These are phyloP conservation scores for Kwoniella shandongensis DNA, from an alignment of 768 basidiomycete genomes.

Conservation along the genomic window DNA sequence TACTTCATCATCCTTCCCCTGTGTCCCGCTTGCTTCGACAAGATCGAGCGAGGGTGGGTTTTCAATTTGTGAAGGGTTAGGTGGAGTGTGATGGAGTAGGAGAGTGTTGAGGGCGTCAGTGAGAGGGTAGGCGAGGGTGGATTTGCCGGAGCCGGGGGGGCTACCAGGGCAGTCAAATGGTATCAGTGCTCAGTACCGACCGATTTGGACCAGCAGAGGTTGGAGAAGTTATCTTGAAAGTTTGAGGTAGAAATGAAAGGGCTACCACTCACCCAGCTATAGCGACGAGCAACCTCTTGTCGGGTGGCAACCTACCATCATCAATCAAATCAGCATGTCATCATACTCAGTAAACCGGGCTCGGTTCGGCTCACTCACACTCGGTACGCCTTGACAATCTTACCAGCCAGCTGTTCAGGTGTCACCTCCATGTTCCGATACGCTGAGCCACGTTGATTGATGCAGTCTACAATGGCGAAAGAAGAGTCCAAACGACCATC, in stretches of 20 bases:
- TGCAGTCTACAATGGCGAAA: too few species aligned
- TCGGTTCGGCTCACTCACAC: slow-evolving; percentile 12
- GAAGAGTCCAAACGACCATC: too few species aligned
- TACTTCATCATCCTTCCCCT: slow-evolving; percentile 22
- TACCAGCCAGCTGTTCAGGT: slow-evolving; percentile 15
- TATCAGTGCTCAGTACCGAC: too few species aligned
- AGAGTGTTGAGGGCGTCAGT: slow-evolving; percentile 60
- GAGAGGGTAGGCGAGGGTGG: slow-evolving; percentile 67
- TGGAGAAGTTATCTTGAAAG: too few species aligned
- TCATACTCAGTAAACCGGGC: neutral
- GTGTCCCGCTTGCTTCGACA: neutral
- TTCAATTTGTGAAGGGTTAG: slow-evolving; percentile 14
- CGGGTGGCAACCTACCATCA: slow-evolving; percentile 2
- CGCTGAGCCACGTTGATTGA: too few species aligned
- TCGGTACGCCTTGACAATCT: slow-evolving; percentile 19
- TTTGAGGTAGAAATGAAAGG: too few species aligned
- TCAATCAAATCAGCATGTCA: neutral
- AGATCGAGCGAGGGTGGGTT: neutral
- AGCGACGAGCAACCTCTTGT: slow-evolving; percentile 63
- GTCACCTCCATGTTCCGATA: slow-evolving; percentile 5
- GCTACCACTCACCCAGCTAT: slow-evolving; percentile 46
- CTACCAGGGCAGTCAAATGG: neutral
- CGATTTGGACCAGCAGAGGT: slow-evolving; percentile 54
- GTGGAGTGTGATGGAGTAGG: slow-evolving; percentile 41
- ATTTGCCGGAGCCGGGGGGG: slow-evolving; percentile 80